Evolutionary conservation across 345 rosid species (phyloP).

Genomic region (Pugionium cornutum): DNA sequence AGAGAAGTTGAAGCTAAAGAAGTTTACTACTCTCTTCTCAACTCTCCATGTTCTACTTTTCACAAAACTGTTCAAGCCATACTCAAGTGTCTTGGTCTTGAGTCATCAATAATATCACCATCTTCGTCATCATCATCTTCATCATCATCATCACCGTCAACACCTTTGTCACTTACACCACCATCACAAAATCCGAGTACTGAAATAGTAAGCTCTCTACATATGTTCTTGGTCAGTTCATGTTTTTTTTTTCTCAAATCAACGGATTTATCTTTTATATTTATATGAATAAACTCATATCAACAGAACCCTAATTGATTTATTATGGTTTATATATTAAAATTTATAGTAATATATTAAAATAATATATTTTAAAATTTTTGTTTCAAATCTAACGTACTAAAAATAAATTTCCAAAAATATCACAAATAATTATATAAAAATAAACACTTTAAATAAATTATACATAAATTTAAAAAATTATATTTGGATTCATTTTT

Average conservation of each 20-base stretch:
- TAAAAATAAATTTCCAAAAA: no score
- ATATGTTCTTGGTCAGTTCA: background rate
- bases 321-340: no score
- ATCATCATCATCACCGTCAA: slow-evolving; percentile 3
- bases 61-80: slow-evolving; percentile 33
- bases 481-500: no score
- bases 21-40: slow-evolving; percentile 32
- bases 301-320: no score
- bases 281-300: background rate
- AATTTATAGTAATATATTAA: no score
- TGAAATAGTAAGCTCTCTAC: slow-evolving; percentile 31
- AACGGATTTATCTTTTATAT: background rate
- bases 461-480: no score
- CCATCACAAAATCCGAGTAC: background rate
- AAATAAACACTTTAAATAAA: no score
- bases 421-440: no score
- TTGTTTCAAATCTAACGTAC: no score
- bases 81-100: slow-evolving; percentile 35
- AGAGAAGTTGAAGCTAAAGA: slow-evolving; percentile 31
- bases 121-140: slow-evolving; percentile 21
- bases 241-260: background rate
- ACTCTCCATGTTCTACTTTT: slow-evolving; percentile 37
- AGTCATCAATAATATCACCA: slow-evolving; percentile 24
- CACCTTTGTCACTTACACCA: background rate
- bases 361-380: no score